phyloP scores from a whole-genome alignment of 225 moss, liverwort and hornwort species.

The Physcomitrellopsis africana region DNA sequence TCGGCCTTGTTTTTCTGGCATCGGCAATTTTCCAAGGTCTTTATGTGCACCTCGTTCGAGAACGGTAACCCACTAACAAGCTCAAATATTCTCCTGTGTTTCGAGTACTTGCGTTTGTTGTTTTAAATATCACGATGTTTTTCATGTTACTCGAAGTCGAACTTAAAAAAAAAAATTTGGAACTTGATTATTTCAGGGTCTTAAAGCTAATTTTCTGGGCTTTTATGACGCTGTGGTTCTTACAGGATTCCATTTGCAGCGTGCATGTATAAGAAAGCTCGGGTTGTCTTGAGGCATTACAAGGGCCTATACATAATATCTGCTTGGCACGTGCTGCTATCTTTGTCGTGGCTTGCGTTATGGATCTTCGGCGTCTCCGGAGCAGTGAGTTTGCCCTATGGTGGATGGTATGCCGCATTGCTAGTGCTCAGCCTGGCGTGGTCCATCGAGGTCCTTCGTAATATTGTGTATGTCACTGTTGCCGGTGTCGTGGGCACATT shows the following conservation, averaged over 20 bases:
- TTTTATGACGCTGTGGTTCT: neutral
- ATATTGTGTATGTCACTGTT: slow-evolving; percentile 89
- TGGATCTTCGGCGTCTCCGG: slow-evolving; percentile 93
- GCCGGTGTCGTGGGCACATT: slow-evolving; percentile 63
- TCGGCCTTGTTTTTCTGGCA: slow-evolving; percentile 64
- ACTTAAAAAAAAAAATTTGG: neutral
- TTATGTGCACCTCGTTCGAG: slow-evolving; percentile 60
- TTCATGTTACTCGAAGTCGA: too few species aligned
- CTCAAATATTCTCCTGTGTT: neutral
- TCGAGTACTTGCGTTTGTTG: neutral
- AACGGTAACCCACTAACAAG: slow-evolving; percentile 31
- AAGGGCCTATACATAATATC: slow-evolving; percentile 59
- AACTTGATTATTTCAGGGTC: too few species aligned
- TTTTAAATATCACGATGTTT: neutral
- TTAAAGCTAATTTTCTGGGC: neutral
- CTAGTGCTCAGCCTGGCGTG: slow-evolving; percentile 75
- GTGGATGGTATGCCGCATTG: slow-evolving; percentile 63
- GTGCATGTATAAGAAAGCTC: slow-evolving; percentile 62
- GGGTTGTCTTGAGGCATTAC: slow-evolving; percentile 51
- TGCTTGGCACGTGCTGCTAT: slow-evolving; percentile 54
- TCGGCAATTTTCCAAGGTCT: slow-evolving; percentile 66
- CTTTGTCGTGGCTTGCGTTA: slow-evolving; percentile 72
- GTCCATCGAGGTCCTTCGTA: slow-evolving; percentile 96
- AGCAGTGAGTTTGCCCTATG: slow-evolving; percentile 52
- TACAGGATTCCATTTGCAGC: slow-evolving; percentile 81